Evolutionary conservation across 345 rosid genomes (phyloP), one percentile per base, ranked within the genome.

Genomic region (Euphorbia tirucalli): DNA sequence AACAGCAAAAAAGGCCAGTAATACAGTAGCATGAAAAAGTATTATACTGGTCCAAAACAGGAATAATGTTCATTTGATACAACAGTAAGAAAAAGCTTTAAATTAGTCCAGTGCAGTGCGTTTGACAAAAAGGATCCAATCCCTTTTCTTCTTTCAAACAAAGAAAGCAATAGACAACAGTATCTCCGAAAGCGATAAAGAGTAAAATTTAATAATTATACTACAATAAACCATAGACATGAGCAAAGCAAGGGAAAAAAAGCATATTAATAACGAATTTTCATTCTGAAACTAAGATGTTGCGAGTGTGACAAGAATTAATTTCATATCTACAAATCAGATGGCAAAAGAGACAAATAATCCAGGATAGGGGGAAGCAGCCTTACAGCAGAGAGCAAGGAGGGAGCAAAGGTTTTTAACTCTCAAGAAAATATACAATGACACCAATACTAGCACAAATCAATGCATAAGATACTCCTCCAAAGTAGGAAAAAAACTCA

Each of bases 241-340:
- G 1, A 0, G n/a, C 66, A 2, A 1, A 22, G 52, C 24, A 6
- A n/a, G 39, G 27, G 16, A 11, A 8, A 2, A 44, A 44, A 21
- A 27, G 22, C 70, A 65, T 27, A 13, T 30, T 15, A 65, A n/a
- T 8, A 46, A 65, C 24, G n/a, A 65, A 28, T 31, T 62, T 55
- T 68, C 39, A 56, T 68, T 63, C 24, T 11, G 46, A 35, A 67
- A 44, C 68, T 55, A n/a, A 66, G 32, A 31, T 77, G 44, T 48
- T 19, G 21, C 18, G 52, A 39, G 72, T 52, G 56, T 44, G 43
- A 44, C n/a, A 62, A 54, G 68, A 48, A 43, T 30, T 41, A 65
- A 22, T 57, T 46, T 21, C 18, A 32, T 74, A 79, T 74, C 77
- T 79, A 82, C 83, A 79, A 71, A 67, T 39, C 56, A 74, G 32